Base-by-base conservation (phyloP, 352 stramenopile genomes). In the Phytophthora hybrid region DNA sequence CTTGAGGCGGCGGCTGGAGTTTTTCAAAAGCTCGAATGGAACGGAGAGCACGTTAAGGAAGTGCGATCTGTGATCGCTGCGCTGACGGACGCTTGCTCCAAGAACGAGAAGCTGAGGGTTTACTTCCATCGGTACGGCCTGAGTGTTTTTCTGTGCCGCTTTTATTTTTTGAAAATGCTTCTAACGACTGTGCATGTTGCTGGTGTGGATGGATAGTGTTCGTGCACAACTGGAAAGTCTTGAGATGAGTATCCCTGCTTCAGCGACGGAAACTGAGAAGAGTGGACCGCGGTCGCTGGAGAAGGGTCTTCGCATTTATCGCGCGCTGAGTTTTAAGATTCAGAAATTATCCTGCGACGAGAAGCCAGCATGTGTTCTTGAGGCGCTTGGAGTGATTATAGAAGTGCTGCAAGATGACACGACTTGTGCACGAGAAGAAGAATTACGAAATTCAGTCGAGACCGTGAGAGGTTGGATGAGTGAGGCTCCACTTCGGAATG, bases 161-260 rank as follows among this genome's bases (percentile, higher is more conserved):
- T 46, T 31, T 14, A 16, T 46, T 6, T 46, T n/a, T 16, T 18
- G 13, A 6, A 46, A 46, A 46, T 46, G 5, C n/a, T n/a, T n/a
- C 0, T n/a, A 46, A 46, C 13, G 39, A 16, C 18, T 46, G 39
- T 18, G 5, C 8, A 46, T 46, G 39, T 46, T 65, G 55, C 18
- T 69, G 29, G 4, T 54, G 47, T 44, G 31, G 41, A 26, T 5
- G 51, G 46, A 59, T 32, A 78, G 69, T 41, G 67, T 54, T 47
- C 71, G 68, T 65, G 60, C 63, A 3, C 54, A 77, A 31, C 52
- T 82, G 7, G 67, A 82, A 34, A 79, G 41, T 57, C 14, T 82
- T 1, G 57, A 63, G 14, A 74, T 69, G 75, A 67, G 37, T 1
- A 59, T 73, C 52, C 39, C 58, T 31, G 9, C 13, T 37, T 32